These are phyloP conservation scores for Cryptococcus neoformans DNA, from an alignment of 1,284 basidiomycete genomes.

Conservation along the genomic window DNA sequence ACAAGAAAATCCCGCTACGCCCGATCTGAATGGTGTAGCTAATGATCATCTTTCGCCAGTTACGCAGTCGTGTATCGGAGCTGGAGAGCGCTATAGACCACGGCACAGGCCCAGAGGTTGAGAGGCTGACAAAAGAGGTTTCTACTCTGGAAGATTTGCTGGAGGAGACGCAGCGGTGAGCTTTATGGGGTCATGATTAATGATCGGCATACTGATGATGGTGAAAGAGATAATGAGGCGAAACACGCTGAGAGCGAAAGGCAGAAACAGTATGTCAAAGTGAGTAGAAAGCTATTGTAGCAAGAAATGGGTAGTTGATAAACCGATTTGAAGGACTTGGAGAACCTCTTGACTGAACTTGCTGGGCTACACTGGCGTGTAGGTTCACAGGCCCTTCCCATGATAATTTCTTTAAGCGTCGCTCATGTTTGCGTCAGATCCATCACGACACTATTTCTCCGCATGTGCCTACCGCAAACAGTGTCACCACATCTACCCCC, in stretches of 20 bases:
- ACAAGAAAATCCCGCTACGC: too few relatives aligned
- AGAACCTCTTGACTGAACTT: conserved; percentile 25
- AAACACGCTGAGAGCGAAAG: conserved; percentile 33
- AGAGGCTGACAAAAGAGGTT: conserved; percentile 9
- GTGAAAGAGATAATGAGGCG: conserved; percentile 33
- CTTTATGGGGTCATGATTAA: neutral
- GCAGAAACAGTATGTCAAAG: conserved; percentile 33
- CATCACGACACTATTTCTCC: conserved; percentile 14
- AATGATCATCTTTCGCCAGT: neutral
- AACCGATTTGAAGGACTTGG: conserved; percentile 20
- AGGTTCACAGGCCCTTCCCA: neutral
- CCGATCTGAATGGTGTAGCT: too few relatives aligned
- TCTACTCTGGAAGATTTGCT: conserved; percentile 26
- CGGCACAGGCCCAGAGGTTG: conserved; percentile 8
- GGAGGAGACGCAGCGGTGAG: conserved; percentile 30
- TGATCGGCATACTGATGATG: neutral
- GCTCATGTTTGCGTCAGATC: conserved; percentile 1
- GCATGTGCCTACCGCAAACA: conserved; percentile 6
- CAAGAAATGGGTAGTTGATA: neutral
- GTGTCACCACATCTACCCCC: conserved; percentile 17
- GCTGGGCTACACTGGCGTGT: conserved; percentile 33
- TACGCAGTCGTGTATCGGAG: conserved; percentile 7
- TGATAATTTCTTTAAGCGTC: neutral
- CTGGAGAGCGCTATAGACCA: conserved; percentile 9
- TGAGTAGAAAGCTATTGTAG: conserved; percentile 2